Evolutionary conservation across 176 grass and related monocot species (phyloP).

Genomic region (Bromus sterilis): DNA sequence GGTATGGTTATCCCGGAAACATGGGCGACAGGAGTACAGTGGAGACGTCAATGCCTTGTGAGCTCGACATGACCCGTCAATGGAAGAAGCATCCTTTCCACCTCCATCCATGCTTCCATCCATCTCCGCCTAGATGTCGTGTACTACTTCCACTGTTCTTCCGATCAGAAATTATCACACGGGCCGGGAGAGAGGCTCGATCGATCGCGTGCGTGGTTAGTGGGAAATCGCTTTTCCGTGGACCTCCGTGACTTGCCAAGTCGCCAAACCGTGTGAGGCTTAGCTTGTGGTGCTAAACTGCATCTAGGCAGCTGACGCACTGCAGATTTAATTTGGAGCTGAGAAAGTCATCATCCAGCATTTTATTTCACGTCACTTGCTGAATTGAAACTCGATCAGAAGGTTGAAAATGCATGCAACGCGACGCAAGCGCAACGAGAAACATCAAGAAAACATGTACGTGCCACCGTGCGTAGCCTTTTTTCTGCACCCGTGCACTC

Average conservation of each 20-base stretch:
- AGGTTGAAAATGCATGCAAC: not conserved
- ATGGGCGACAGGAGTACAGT: constrained; percentile 16
- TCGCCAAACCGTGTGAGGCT: too few species aligned
- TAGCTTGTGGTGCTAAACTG: too few species aligned
- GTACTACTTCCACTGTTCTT: too few species aligned
- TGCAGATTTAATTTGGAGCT: too few species aligned
- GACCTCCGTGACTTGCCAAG: too few species aligned
- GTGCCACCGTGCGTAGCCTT: not conserved
- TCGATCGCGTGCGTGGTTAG: too few species aligned
- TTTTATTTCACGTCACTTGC: not conserved
- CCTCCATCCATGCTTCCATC: not conserved
- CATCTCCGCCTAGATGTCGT: not conserved
- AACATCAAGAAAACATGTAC: too few species aligned
- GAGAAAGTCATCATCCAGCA: not conserved
- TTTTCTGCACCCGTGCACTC: not conserved
- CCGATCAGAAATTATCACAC: too few species aligned
- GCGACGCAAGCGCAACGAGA: too few species aligned
- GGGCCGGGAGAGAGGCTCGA: too few species aligned
- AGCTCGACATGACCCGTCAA: not conserved
- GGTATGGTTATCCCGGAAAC: constrained; percentile 2
- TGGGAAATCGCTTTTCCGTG: too few species aligned
- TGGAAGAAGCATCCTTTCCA: not conserved
- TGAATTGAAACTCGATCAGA: not conserved
- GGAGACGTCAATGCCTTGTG: not conserved
- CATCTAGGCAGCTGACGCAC: not conserved